Evolutionary conservation across 2,329 filamentous ascomycete genomes (phyloP), one percentile per base, ranked within the genome.

Genomic region (Colletotrichum aenigma): DNA sequence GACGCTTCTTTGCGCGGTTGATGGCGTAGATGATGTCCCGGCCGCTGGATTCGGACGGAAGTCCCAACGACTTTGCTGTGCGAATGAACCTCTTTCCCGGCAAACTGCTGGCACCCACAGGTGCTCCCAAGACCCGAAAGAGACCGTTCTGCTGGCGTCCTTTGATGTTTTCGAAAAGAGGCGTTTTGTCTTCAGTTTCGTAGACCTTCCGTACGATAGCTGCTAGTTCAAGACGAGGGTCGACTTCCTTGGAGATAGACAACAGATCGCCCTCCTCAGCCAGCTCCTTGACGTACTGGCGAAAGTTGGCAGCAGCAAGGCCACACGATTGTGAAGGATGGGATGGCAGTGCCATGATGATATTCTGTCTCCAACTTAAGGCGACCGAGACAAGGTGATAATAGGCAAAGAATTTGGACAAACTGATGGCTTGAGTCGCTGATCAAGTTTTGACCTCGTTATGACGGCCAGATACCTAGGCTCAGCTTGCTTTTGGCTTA

Each of bases 111-210:
- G 58, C 58, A 2, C 83, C 84, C 3, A 79, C 85, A 0, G 88
- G 84, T 0, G 84, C 85, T 24, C 87, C 88, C 4, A 90, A 82
- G 24, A 89, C 89, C 10, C 87, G 82, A 75, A 82, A 90, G 1
- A 90, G 81, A 7, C 88, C 88, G 56, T 88, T 79, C 38, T 86
- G 78, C 16, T 61, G 24, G 6, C 81, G 80, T 2, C 88, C 88
- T 67, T 85, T 88, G 68, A 90, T 71, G 32, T 89, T 90, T 80
- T 89, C 87, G 83, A 90, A 89, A 0, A 90, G 82, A 0, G 88
- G 88, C 2, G 88, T 88, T 70, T 87, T 88, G 74, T 84, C 85
- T 58, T 87, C 78, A 0, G 81, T 84, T 73, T 90, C 88, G 77
- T 83, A 86, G 7, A 86, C 87, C 16, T 79, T 81, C 7, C 88